phyloP scores from a whole-genome alignment of 179 eudicot species.

The Carnegiea gigantea region DNA sequence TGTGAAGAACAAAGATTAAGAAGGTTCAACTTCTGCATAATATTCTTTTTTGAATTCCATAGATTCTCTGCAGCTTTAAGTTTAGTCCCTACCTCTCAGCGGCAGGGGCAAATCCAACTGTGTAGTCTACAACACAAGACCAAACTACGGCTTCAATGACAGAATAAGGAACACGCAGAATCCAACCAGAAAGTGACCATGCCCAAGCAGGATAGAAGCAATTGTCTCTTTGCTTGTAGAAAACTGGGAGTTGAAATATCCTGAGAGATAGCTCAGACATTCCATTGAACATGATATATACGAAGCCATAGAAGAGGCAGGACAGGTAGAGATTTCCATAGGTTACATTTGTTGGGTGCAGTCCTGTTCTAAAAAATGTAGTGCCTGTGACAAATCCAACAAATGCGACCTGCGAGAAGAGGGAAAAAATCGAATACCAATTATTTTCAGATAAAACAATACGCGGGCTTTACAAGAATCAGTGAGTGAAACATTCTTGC shows the following conservation, averaged over 20 bases:
- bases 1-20: not conserved
- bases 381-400: conserved; percentile 76
- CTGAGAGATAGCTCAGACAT: conserved; percentile 83
- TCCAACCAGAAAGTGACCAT: conserved; percentile 77
- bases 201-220: conserved; percentile 94
- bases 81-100: conserved; percentile 63
- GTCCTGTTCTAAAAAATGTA: conserved; percentile 59
- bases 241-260: conserved; percentile 87
- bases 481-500: not conserved
- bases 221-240: conserved; percentile 92
- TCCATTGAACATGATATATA: conserved; percentile 94
- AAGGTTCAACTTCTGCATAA: not conserved
- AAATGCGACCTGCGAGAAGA: conserved; percentile 62
- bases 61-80: not conserved
- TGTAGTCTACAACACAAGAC: conserved; percentile 72
- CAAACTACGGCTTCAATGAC: conserved; percentile 77
- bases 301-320: conserved; percentile 67
- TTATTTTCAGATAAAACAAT: not conserved
- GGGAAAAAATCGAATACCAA: not conserved
- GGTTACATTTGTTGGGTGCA: conserved; percentile 65
- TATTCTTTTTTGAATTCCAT: not conserved
- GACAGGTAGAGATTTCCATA: conserved; percentile 74
- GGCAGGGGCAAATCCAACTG: conserved; percentile 77
- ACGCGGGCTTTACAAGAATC: not conserved
- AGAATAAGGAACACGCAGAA: conserved; percentile 85